Evolutionary conservation across 768 basidiomycete genomes (phyloP).

Genomic region (Kondoa malvinella): DNA sequence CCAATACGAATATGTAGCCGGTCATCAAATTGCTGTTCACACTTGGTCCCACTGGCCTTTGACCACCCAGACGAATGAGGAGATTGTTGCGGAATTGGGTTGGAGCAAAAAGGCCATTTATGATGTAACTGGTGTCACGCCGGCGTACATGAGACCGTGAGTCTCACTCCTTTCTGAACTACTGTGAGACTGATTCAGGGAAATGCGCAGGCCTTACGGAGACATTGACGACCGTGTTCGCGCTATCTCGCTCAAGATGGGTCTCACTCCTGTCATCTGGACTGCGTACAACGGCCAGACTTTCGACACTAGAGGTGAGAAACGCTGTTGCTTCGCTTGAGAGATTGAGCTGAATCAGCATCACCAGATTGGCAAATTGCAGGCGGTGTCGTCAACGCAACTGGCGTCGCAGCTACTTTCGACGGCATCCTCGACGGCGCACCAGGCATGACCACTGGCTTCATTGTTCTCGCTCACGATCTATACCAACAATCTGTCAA

Average conservation of each 20-base stretch:
- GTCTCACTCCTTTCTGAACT: not conserved
- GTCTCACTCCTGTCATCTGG: conserved; percentile 69
- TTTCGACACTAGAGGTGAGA: conserved; percentile 47
- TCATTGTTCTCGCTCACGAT: conserved; percentile 78
- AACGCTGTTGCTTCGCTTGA: not conserved
- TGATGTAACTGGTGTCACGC: conserved; percentile 55
- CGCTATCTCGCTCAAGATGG: conserved; percentile 65
- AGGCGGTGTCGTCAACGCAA: conserved; percentile 43
- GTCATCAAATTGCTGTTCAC: conserved; percentile 60
- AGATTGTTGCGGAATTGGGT: conserved; percentile 46
- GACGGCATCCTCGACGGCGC: conserved; percentile 49
- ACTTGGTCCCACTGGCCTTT: conserved; percentile 63
- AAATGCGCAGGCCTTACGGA: conserved; percentile 31
- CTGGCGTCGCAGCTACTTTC: conserved; percentile 52
- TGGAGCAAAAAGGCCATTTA: conserved; percentile 75
- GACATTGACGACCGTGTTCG: conserved; percentile 64
- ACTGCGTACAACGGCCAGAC: conserved; percentile 51
- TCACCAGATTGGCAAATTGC: conserved; percentile 60
- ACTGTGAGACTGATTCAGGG: not conserved
- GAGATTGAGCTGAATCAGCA: conserved; percentile 27
- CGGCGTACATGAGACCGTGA: conserved; percentile 44
- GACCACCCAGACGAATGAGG: conserved; percentile 57
- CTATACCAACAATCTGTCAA: conserved; percentile 71
- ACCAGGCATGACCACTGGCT: conserved; percentile 47
- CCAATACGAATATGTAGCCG: conserved; percentile 55